phyloP scores from a whole-genome alignment of 139 green algal species.

The Micromonas commoda region DNA sequence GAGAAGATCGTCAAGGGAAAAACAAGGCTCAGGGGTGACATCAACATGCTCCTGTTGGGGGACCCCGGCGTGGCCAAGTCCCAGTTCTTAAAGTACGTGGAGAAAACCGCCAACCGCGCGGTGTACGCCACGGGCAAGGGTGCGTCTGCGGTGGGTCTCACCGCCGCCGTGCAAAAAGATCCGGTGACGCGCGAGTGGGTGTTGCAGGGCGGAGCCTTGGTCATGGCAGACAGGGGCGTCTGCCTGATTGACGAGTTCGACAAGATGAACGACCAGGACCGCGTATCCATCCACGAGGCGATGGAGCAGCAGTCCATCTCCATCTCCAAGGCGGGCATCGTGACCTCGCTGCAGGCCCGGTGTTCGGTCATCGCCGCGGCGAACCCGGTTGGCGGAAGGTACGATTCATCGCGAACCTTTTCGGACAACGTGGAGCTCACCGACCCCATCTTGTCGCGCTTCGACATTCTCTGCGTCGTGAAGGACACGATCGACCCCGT shows the following conservation, averaged over 20 bases:
- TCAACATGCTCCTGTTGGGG: slow-evolving; percentile 97
- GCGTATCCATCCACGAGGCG: slow-evolving; percentile 69
- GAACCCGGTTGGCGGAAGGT: slow-evolving; percentile 91
- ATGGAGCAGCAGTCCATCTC: slow-evolving; percentile 99
- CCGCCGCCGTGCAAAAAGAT: slow-evolving; percentile 89
- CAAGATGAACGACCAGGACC: slow-evolving; percentile 99
- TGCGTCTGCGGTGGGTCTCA: slow-evolving; percentile 92
- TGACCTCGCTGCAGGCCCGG: slow-evolving; percentile 65
- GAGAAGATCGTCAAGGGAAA: slow-evolving; percentile 54
- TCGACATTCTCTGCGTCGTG: slow-evolving; percentile 92
- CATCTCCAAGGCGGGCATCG: slow-evolving; percentile 98
- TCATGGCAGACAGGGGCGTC: slow-evolving; percentile 92
- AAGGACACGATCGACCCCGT: slow-evolving; percentile 91
- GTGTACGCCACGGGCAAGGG: slow-evolving; percentile 99
- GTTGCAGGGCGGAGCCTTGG: slow-evolving; percentile 93
- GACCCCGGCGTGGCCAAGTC: slow-evolving; percentile 92
- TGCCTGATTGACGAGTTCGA: slow-evolving; percentile 99
- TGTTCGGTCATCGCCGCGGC: slow-evolving; percentile 91
- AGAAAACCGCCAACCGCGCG: slow-evolving; percentile 81
- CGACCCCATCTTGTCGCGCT: slow-evolving; percentile 95
- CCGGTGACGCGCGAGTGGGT: slow-evolving; percentile 82
- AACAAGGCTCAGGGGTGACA: slow-evolving; percentile 77
- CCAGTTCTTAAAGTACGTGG: slow-evolving; percentile 98
- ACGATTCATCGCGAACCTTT: slow-evolving; percentile 83
- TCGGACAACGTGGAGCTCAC: slow-evolving; percentile 83